A percentile compares a stretch with the other conserved stretches of the same genome.
phyloP scores from a whole-genome alignment of 768 basidiomycete genomes.

The Gautieria morchelliformis region DNA sequence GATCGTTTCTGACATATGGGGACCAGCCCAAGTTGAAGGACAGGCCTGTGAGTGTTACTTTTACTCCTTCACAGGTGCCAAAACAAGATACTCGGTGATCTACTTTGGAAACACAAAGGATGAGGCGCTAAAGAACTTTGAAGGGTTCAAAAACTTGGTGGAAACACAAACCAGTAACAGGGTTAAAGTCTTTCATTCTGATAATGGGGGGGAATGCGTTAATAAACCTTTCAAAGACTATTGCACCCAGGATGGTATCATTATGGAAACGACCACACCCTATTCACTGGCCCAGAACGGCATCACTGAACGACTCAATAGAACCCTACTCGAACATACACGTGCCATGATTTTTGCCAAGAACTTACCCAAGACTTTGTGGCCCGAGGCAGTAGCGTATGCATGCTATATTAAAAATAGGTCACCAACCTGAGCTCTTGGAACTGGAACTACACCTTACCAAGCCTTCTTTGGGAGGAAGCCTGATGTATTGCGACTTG shows the following conservation, averaged over 20 bases:
- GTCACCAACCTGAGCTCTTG: not conserved
- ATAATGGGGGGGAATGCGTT: not conserved
- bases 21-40: not conserved
- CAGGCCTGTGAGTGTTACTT: not conserved
- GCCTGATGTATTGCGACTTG: constrained; percentile 8
- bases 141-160: not conserved
- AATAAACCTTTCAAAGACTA: constrained; percentile 17
- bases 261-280: constrained; percentile 23
- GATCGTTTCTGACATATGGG: not conserved
- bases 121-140: not conserved
- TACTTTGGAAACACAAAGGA: not conserved
- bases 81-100: not conserved
- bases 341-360: not conserved
- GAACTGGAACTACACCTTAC: constrained; percentile 13
- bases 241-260: constrained; percentile 18
- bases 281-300: constrained; percentile 31
- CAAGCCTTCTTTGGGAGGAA: constrained; percentile 16
- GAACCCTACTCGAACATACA: not conserved
- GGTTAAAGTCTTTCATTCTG: not conserved
- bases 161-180: not conserved
- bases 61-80: not conserved
- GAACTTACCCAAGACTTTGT: not conserved
- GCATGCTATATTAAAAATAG: constrained; percentile 5
- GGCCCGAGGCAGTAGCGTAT: not conserved
- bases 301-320: constrained; percentile 5